Evolutionary conservation across 805 yeast genomes (phyloP).

Genomic region (Blastobotrys muscicola): DNA sequence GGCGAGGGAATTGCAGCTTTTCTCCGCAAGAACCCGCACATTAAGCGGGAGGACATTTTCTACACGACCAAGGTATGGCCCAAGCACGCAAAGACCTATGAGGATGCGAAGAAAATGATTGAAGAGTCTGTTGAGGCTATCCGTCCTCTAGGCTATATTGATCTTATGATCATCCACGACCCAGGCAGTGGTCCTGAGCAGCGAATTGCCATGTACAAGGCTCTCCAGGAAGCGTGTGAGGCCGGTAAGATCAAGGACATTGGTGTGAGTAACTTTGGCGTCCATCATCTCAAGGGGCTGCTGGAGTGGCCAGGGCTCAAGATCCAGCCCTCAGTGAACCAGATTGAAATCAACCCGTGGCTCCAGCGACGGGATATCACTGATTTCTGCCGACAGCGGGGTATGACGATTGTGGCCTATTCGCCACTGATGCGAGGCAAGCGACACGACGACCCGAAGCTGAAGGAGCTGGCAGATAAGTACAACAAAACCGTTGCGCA

Average conservation of each 20-base stretch:
- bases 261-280: constrained; percentile 59
- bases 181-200: constrained; percentile 24
- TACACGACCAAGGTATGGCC: constrained; percentile 65
- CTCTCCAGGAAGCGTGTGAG: constrained; percentile 46
- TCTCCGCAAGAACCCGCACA: constrained; percentile 40
- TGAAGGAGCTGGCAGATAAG: constrained; percentile 31
- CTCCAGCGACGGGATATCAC: constrained; percentile 56
- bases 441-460: constrained; percentile 32
- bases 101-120: constrained; percentile 29
- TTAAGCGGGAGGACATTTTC: constrained; percentile 41
- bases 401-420: constrained; percentile 61
- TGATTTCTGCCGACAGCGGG: constrained; percentile 47
- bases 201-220: constrained; percentile 44
- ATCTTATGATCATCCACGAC: constrained; percentile 56
- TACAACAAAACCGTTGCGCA: constrained; percentile 37
- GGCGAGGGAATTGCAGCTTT: constrained; percentile 50
- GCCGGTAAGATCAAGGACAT: constrained; percentile 42
- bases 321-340: constrained; percentile 63
- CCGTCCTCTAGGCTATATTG: constrained; percentile 49
- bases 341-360: constrained; percentile 85
- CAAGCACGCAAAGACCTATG: constrained; percentile 6
- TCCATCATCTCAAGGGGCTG: constrained; percentile 46
- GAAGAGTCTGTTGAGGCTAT: not conserved
- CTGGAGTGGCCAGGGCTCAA: constrained; percentile 37
- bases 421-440: constrained; percentile 69